phyloP scores from a whole-genome alignment of 192 early-diverging fungal genomes.

The Coemansia umbellata region DNA sequence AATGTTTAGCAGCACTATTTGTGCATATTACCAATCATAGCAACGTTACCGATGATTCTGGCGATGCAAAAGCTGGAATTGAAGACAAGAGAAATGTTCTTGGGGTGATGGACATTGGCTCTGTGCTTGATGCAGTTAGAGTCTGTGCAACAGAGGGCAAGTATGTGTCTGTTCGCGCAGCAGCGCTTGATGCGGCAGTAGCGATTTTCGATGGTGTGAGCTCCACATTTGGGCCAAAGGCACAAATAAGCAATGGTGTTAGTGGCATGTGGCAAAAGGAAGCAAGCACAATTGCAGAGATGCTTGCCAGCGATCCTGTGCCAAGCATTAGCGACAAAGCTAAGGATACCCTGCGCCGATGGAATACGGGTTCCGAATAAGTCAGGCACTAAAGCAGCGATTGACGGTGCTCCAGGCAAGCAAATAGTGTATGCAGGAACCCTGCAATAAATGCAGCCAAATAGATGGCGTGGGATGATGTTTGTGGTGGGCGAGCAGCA shows the following conservation, averaged over 20 bases:
- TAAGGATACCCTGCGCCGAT: slow-evolving; percentile 20
- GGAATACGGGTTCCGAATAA: too few species aligned
- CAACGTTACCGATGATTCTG: too few species aligned
- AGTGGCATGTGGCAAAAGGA: not conserved
- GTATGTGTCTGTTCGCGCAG: slow-evolving; percentile 60
- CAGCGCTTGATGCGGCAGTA: slow-evolving; percentile 52
- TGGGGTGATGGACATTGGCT: slow-evolving; percentile 6
- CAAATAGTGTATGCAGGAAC: too few species aligned
- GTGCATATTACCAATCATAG: slow-evolving; percentile 7
- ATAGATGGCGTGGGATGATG: not conserved
- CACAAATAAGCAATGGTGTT: not conserved
- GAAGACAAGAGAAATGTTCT: too few species aligned
- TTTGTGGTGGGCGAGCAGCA: not conserved
- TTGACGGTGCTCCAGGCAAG: too few species aligned
- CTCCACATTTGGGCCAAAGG: slow-evolving; percentile 1
- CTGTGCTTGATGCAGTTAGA: slow-evolving; percentile 45
- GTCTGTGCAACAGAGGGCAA: slow-evolving; percentile 58
- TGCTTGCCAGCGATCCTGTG: slow-evolving; percentile 44
- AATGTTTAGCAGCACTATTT: slow-evolving; percentile 60
- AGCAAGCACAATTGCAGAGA: slow-evolving; percentile 8
- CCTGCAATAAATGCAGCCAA: too few species aligned
- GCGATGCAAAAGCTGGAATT: too few species aligned
- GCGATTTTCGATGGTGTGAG: slow-evolving; percentile 7
- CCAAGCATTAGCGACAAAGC: slow-evolving; percentile 53
- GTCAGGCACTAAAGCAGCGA: too few species aligned